Conservation (phyloP, 2,329 filamentous ascomycete genomes). For the Scleromitrula shiraiana region DNA sequence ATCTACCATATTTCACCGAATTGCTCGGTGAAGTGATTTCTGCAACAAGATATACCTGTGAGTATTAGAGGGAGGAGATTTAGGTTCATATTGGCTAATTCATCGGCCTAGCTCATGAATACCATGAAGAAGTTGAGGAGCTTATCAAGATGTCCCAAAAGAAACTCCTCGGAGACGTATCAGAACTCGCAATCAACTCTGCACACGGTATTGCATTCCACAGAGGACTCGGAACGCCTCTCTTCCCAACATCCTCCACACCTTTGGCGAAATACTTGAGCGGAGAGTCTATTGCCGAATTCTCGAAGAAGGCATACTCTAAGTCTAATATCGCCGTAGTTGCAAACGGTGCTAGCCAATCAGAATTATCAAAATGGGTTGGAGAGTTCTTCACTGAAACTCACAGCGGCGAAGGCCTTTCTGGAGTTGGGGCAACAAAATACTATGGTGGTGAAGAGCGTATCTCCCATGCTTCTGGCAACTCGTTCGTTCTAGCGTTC, state of each 20-base stretch:
- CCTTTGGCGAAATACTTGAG: slow-evolving; percentile 75
- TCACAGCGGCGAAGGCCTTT: slow-evolving; percentile 45
- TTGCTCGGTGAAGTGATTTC: slow-evolving; percentile 86
- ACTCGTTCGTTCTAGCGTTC: slow-evolving; percentile 86
- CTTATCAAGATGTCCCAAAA: slow-evolving; percentile 73
- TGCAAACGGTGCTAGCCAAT: slow-evolving; percentile 74
- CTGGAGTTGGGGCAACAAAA: slow-evolving; percentile 58
- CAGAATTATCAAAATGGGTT: slow-evolving; percentile 79
- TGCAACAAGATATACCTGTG: slow-evolving; percentile 77
- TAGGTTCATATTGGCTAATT: neutral
- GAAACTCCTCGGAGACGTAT: slow-evolving; percentile 53
- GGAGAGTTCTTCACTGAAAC: slow-evolving; percentile 81
- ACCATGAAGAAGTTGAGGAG: slow-evolving; percentile 77
- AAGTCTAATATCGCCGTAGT: slow-evolving; percentile 90
- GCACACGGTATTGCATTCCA: slow-evolving; percentile 88
- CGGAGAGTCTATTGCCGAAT: slow-evolving; percentile 65
- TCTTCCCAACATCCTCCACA: slow-evolving; percentile 63
- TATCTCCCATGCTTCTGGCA: slow-evolving; percentile 66
- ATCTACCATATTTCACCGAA: slow-evolving; percentile 96
- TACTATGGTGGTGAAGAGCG: slow-evolving; percentile 96
- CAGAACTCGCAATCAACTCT: slow-evolving; percentile 70
- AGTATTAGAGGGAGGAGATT: slow-evolving; percentile 28
- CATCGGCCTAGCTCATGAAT: slow-evolving; percentile 63
- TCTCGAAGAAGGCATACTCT: slow-evolving; percentile 70
- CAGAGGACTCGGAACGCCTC: slow-evolving; percentile 74